A percentile compares a stretch with the other conserved stretches of the same genome.
These are phyloP conservation scores for Kwoniella sp. DNA, from an alignment of 768 basidiomycete species.

Conservation along the genomic window DNA sequence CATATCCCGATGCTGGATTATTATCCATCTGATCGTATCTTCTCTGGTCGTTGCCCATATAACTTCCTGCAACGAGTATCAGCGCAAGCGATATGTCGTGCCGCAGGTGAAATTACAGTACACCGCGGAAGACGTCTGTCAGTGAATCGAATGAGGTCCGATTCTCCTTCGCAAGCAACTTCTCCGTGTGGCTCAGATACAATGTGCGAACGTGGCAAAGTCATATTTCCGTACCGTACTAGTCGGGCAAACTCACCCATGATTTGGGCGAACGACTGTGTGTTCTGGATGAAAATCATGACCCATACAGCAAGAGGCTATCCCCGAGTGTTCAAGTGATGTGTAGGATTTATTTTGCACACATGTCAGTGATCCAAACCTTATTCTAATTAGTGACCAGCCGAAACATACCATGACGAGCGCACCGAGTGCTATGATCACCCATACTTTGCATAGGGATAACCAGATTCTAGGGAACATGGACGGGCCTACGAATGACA, in stretches of 20 bases:
- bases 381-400: background rate
- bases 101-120: background rate
- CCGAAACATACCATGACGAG: conserved; percentile 39
- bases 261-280: conserved; percentile 30
- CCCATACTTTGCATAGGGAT: conserved; percentile 36
- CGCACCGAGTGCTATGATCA: conserved; percentile 37
- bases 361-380: background rate
- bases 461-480: conserved; percentile 34
- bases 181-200: too few species aligned
- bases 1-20: conserved; percentile 30
- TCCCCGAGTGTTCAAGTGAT: too few species aligned
- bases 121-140: too few species aligned
- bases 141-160: too few species aligned
- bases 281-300: conserved; percentile 43
- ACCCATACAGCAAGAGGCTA: conserved; percentile 32
- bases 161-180: too few species aligned
- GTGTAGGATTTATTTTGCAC: too few species aligned
- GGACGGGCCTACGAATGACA: conserved; percentile 20
- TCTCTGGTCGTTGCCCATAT: conserved; percentile 34
- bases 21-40: conserved; percentile 29
- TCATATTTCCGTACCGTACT: background rate
- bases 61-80: conserved; percentile 19
- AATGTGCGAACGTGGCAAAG: too few species aligned
- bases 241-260: conserved; percentile 30
- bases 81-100: background rate